Evolutionary conservation across 2,329 filamentous ascomycete genomes (phyloP).

Genomic region (Huntiella abstrusa): DNA sequence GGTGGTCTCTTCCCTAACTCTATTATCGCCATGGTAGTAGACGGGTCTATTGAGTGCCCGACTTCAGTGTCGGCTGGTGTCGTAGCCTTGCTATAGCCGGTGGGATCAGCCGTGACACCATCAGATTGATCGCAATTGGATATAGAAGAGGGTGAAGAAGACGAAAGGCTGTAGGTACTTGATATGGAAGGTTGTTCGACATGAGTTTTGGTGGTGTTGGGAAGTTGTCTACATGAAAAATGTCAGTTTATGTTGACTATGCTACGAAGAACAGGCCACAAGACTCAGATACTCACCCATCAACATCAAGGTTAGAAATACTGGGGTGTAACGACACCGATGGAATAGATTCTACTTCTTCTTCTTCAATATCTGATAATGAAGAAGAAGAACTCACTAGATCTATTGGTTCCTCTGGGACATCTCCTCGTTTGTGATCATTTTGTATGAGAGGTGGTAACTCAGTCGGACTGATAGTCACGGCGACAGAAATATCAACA

Average conservation of each 20-base stretch:
- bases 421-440: too few species aligned
- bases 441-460: too few species aligned
- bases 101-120: conserved; percentile 33
- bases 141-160: conserved; percentile 24
- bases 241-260: neutral
- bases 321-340: neutral
- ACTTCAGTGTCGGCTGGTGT: conserved; percentile 32
- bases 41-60: neutral
- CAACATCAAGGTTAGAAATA: neutral
- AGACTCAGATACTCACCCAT: neutral
- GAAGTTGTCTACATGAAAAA: neutral
- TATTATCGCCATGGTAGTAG: neutral
- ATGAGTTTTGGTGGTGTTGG: neutral
- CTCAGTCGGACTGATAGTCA: too few species aligned
- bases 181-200: neutral
- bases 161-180: neutral
- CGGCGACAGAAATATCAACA: too few species aligned
- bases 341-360: neutral
- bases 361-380: neutral
- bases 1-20: neutral
- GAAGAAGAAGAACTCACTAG: neutral
- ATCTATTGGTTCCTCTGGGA: too few species aligned
- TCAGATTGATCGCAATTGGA: conserved; percentile 36
- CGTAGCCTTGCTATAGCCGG: conserved; percentile 42
- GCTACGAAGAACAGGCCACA: neutral